These are phyloP conservation scores for Mortierella sp. DNA, from an alignment of 371 early-diverging fungal species.

Conservation along the genomic window DNA sequence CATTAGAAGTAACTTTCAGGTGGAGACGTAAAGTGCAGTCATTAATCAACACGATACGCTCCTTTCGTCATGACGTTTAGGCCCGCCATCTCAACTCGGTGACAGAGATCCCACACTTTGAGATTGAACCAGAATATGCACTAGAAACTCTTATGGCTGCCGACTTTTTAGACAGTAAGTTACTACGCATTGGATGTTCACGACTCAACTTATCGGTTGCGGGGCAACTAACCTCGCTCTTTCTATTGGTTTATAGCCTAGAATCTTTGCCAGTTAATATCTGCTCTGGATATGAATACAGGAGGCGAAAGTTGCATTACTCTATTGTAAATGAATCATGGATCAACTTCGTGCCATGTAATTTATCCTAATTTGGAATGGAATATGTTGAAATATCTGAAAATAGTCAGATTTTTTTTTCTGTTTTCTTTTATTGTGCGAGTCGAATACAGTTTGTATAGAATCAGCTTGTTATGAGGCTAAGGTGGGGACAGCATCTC, in stretches of 20 bases:
- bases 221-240: background rate
- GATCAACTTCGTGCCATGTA: too few species aligned
- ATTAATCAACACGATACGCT: background rate
- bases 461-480: slow-evolving; percentile 21
- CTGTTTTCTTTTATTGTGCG: background rate
- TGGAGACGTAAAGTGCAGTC: background rate
- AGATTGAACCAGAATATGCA: slow-evolving; percentile 89
- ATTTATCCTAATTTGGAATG: too few species aligned
- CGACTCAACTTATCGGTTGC: background rate
- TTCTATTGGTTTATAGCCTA: background rate
- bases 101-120: slow-evolving; percentile 90
- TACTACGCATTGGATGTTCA: background rate
- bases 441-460: background rate
- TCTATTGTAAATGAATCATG: slow-evolving; percentile 1
- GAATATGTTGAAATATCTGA: background rate
- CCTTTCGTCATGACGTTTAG: slow-evolving; percentile 6
- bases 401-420: background rate
- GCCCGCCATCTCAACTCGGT: slow-evolving; percentile 73
- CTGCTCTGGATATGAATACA: background rate
- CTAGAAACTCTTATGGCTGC: slow-evolving; percentile 96
- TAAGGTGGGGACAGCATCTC: slow-evolving; percentile 56
- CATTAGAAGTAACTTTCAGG: too few species aligned
- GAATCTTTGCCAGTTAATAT: background rate
- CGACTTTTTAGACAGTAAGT: slow-evolving; percentile 89
- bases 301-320: background rate